Base-by-base conservation (phyloP, 2,329 filamentous ascomycete species). In the Venturia asperata region DNA sequence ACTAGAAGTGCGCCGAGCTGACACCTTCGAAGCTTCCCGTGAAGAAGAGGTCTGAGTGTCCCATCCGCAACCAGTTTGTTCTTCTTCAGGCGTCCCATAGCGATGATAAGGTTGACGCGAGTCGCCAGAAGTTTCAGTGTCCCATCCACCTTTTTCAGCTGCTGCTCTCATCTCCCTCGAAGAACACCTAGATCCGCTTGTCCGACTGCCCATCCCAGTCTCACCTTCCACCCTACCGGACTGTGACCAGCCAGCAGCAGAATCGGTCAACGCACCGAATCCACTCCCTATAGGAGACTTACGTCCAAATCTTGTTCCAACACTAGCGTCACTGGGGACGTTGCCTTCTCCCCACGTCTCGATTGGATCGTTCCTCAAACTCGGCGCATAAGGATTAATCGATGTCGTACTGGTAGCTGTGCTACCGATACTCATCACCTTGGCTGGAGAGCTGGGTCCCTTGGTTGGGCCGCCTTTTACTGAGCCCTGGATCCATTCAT, bases 231-330 rank as follows among this genome's bases (percentile, higher is more conserved):
- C 43, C 21, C 45, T 63, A 17, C 61, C 61, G 21, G 61, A 47
- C 17, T 30, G 34, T n/a, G 61, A 47, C 61, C 41, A 39, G 24
- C 34, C 42, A 24, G 13, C 61, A 43, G 30, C 27, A 34, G 30
- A 58, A n/a, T 27, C 30, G 37, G 30, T 17, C n/a, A 15, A n/a
- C 42, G 45, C 61, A 27, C 24, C 61, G 11, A 45, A 49, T n/a
- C 61, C 24, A 39, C 34, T 39, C 19, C 61, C 43, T 10, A 17
- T 37, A 11, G 21, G 19, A 43, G 39, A 19, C 21, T 11, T 7
- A 11, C 39, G 60, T 30, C 61, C 61, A 24, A 45, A 63, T 39
- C 61, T 43, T 27, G 61, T 63, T 19, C 61, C 61, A 6, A 63
- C 42, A 63, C 61, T 63, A 6, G 24, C 17, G n/a, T 63, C 45